phyloP scores from a whole-genome alignment of 2,329 filamentous ascomycete genomes.

The Pestalotiopsis sp. region DNA sequence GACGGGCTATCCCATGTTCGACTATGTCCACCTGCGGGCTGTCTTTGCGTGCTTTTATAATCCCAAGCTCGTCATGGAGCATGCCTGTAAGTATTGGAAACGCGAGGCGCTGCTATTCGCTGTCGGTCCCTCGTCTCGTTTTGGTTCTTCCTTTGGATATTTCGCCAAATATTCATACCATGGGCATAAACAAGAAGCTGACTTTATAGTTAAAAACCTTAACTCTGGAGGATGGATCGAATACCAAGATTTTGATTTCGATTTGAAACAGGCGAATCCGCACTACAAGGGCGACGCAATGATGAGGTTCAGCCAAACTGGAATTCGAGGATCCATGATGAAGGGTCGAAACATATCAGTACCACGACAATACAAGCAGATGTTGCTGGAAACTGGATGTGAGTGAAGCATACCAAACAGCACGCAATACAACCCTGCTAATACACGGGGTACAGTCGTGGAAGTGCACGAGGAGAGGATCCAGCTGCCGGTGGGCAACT shows the following conservation, averaged over 20 bases:
- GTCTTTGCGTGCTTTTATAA: not conserved
- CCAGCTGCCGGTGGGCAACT: not conserved
- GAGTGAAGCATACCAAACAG: not conserved
- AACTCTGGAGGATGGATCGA: slow-evolving; percentile 4
- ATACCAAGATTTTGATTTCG: not conserved
- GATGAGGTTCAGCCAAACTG: not conserved
- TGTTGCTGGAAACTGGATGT: not conserved
- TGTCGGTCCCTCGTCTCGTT: too few relatives aligned
- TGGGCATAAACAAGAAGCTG: not conserved
- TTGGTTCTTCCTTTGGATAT: too few relatives aligned
- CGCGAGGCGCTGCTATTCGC: not conserved
- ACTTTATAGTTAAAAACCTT: not conserved
- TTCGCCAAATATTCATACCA: too few relatives aligned
- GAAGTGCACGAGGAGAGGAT: not conserved
- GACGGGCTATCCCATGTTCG: slow-evolving; percentile 1
- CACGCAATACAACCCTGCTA: not conserved
- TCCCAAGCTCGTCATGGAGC: not conserved
- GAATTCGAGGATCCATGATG: not conserved
- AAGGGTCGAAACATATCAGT: not conserved
- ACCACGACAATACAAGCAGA: not conserved
- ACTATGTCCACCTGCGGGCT: slow-evolving; percentile 2
- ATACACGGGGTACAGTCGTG: not conserved
- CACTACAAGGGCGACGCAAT: not conserved
- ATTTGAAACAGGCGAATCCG: not conserved
- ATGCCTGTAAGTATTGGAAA: not conserved